Percentiles rank a stretch among this genome's conserved stretches.
phyloP scores from a whole-genome alignment of 1,284 basidiomycete species.

The Gomphus sp. region DNA sequence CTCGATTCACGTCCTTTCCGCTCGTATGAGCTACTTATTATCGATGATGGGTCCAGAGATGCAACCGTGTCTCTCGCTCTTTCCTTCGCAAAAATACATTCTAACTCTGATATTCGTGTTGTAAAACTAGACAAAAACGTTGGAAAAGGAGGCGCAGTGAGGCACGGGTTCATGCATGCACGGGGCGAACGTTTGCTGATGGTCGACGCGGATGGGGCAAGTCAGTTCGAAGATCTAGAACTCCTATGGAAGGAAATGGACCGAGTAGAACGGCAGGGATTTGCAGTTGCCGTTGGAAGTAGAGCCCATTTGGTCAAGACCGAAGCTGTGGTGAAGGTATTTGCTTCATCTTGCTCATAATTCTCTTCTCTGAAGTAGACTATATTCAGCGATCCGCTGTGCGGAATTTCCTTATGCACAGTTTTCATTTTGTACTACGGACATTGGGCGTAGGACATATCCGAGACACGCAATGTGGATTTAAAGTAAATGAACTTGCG shows the following conservation, averaged over 20 bases:
- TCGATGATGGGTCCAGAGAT: slow-evolving; percentile 87
- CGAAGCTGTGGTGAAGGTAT: slow-evolving; percentile 88
- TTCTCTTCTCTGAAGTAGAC: background rate
- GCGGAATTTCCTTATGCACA: slow-evolving; percentile 89
- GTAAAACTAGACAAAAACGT: slow-evolving; percentile 73
- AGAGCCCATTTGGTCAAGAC: slow-evolving; percentile 87
- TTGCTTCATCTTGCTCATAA: background rate
- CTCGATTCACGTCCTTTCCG: slow-evolving; percentile 32
- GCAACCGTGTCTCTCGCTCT: slow-evolving; percentile 61
- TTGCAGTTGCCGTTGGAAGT: slow-evolving; percentile 72
- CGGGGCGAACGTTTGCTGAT: slow-evolving; percentile 77
- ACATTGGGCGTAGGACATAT: slow-evolving; percentile 83
- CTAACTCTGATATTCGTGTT: slow-evolving; percentile 56
- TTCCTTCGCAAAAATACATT: slow-evolving; percentile 48
- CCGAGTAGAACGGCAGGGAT: slow-evolving; percentile 39
- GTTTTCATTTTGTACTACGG: slow-evolving; percentile 75
- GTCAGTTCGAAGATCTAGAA: slow-evolving; percentile 75
- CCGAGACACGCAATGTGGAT: slow-evolving; percentile 92
- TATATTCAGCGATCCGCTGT: slow-evolving; percentile 67
- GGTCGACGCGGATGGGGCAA: slow-evolving; percentile 92
- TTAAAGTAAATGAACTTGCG: slow-evolving; percentile 47
- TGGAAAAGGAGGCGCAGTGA: slow-evolving; percentile 88
- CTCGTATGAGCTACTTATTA: slow-evolving; percentile 73
- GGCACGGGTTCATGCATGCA: slow-evolving; percentile 79
- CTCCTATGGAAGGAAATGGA: slow-evolving; percentile 69